phyloP scores from a whole-genome alignment of 306 rosid species.

The Sicyos edulis region DNA sequence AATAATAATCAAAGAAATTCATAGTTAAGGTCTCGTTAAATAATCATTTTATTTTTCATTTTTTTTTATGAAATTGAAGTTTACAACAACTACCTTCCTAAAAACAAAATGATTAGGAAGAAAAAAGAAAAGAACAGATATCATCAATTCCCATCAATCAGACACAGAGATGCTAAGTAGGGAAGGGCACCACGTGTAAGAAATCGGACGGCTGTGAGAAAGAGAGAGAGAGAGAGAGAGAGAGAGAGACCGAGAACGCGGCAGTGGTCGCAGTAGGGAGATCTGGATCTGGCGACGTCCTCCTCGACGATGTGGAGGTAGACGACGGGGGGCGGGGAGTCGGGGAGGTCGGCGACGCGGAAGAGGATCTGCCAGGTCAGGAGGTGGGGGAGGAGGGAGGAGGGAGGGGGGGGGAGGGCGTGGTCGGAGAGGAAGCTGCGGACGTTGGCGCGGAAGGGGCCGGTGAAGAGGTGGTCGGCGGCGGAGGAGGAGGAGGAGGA shows the following conservation, averaged over 20 bases:
- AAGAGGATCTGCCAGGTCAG: slow-evolving; percentile 84
- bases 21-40: too few species aligned
- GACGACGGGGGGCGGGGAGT: slow-evolving; percentile 44
- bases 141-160: background rate
- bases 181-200: slow-evolving; percentile 12
- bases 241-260: slow-evolving; percentile 90
- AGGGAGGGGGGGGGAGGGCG: slow-evolving; percentile 77
- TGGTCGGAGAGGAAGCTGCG: slow-evolving; percentile 53
- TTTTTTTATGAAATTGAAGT: too few species aligned
- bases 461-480: slow-evolving; percentile 22
- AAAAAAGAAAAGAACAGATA: background rate
- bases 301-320: slow-evolving; percentile 85
- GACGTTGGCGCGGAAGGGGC: slow-evolving; percentile 59
- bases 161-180: background rate
- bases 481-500: slow-evolving; percentile 6
- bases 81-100: too few species aligned
- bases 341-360: slow-evolving; percentile 51
- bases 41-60: too few species aligned
- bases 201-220: background rate
- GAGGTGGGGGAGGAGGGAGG: slow-evolving; percentile 72
- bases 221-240: background rate
- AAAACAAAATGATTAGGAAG: background rate
- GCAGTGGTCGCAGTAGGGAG: slow-evolving; percentile 86
- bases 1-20: too few species aligned
- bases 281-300: slow-evolving; percentile 89